These are phyloP conservation scores for Diaporthe caulivora DNA, from an alignment of 2,329 filamentous ascomycete species.

Conservation along the genomic window DNA sequence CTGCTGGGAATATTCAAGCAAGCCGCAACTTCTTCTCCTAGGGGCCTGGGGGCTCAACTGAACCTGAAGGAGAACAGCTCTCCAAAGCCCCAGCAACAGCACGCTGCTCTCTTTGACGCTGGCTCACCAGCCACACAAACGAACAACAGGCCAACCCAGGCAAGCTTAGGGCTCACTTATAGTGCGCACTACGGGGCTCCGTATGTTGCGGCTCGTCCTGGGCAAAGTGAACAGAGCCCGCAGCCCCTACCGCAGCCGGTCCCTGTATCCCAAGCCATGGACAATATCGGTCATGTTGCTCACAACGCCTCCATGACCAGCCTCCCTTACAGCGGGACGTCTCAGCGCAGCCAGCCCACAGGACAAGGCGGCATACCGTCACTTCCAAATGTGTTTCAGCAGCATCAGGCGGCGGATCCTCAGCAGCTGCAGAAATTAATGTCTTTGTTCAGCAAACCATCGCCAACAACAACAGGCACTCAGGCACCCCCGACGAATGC, in stretches of 20 bases:
- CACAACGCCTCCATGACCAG: not conserved
- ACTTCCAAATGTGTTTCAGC: conserved; percentile 46
- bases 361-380: conserved; percentile 47
- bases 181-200: conserved; percentile 32
- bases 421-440: conserved; percentile 64
- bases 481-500: conserved; percentile 31
- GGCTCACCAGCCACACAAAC: conserved; percentile 46
- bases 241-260: not conserved
- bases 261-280: not conserved
- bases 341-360: conserved; percentile 42
- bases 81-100: conserved; percentile 29
- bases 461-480: conserved; percentile 41
- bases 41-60: not conserved
- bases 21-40: conserved; percentile 45
- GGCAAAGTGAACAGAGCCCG: conserved; percentile 12
- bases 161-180: conserved; percentile 44
- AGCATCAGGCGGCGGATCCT: conserved; percentile 51
- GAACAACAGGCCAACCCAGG: conserved; percentile 49
- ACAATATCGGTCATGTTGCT: not conserved
- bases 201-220: conserved; percentile 20
- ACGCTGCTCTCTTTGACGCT: conserved; percentile 40
- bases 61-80: conserved; percentile 34
- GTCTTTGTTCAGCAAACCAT: conserved; percentile 72
- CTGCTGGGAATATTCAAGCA: conserved; percentile 69
- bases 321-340: conserved; percentile 23